phyloP scores from a whole-genome alignment of 345 rosid genomes.

The Eucalyptus guilfoylei region DNA sequence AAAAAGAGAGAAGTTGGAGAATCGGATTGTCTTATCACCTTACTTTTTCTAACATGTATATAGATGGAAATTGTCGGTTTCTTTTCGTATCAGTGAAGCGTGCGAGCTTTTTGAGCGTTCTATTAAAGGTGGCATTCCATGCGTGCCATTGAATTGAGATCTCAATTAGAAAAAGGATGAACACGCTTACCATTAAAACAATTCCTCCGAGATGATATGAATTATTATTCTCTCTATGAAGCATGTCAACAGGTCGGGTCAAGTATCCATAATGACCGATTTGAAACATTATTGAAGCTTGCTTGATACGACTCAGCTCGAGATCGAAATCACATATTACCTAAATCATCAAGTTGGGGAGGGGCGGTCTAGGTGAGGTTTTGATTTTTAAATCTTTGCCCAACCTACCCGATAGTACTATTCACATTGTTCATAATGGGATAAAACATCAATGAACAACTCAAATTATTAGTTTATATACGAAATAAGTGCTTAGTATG shows the following conservation, averaged over 20 bases:
- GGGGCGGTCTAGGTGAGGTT: neutral
- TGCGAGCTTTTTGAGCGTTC: neutral
- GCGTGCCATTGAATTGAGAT: neutral
- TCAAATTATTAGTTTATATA: neutral
- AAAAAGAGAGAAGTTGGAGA: neutral
- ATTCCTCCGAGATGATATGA: neutral
- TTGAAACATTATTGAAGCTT: neutral
- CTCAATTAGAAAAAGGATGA: neutral
- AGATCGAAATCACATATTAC: neutral
- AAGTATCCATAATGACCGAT: neutral
- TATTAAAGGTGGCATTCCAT: too few relatives aligned
- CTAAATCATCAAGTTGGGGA: neutral
- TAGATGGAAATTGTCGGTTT: neutral
- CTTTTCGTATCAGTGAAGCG: neutral
- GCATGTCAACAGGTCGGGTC: too few relatives aligned
- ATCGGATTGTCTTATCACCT: neutral
- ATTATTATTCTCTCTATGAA: neutral
- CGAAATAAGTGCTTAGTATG: accelerated
- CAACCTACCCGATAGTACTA: neutral
- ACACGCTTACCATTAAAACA: neutral
- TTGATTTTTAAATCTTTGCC: neutral
- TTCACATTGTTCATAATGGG: accelerated
- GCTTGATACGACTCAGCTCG: neutral
- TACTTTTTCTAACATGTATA: neutral
- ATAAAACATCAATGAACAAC: neutral